Evolutionary conservation across 2,329 filamentous ascomycete genomes (phyloP).

Genomic region (Epicoccum nigrum): DNA sequence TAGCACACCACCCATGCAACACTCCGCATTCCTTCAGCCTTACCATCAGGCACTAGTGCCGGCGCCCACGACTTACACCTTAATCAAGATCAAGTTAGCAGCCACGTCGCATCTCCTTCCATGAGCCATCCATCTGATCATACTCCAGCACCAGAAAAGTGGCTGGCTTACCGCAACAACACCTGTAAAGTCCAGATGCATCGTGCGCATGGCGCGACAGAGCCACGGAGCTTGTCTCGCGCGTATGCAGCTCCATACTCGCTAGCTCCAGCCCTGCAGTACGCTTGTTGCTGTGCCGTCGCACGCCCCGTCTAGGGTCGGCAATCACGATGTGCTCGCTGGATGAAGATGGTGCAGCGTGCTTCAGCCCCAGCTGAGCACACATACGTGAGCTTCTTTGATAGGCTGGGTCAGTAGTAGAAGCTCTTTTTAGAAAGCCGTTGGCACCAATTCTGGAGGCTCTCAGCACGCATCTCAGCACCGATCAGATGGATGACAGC

Average conservation of each 20-base stretch:
- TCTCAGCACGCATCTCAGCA: not conserved
- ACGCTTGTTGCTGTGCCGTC: not conserved
- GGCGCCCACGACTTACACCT: constrained; percentile 9
- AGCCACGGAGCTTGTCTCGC: constrained; percentile 10
- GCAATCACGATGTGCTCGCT: not conserved
- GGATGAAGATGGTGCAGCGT: not conserved
- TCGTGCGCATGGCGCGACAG: not conserved
- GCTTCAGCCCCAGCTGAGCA: constrained; percentile 8
- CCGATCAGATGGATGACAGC: constrained; percentile 10
- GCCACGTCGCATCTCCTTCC: constrained; percentile 8
- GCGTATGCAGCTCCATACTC: constrained; percentile 1
- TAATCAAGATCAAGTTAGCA: constrained; percentile 11
- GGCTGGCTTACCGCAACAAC: constrained; percentile 15
- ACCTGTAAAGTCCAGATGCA: not conserved
- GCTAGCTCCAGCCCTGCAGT: constrained; percentile 5
- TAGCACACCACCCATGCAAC: not conserved
- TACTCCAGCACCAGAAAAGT: not conserved
- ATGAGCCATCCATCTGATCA: not conserved
- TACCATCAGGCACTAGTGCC: not conserved
- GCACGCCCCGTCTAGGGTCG: not conserved
- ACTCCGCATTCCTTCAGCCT: constrained; percentile 2
- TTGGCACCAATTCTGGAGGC: not conserved
- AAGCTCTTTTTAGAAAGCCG: not conserved
- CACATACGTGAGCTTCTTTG: not conserved
- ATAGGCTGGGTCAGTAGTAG: not conserved